Evolutionary conservation across 805 yeast genomes (phyloP), one percentile per base, ranked within the genome.

Genomic region (Torulaspora gathmanii): DNA sequence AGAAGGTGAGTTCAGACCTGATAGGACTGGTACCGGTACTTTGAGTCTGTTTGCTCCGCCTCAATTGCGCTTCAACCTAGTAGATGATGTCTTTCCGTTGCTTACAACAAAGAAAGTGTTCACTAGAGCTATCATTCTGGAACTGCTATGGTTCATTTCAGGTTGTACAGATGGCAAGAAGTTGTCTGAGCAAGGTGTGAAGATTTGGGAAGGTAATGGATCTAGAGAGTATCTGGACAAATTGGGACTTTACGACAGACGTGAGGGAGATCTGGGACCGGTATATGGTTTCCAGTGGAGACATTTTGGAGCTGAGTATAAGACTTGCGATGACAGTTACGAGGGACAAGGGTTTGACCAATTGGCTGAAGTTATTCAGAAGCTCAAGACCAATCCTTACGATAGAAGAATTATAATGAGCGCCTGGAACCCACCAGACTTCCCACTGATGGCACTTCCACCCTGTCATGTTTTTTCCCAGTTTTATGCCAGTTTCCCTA

Each of bases 261-360:
- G 89, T 47, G 96, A 80, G 57, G 98, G 98, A 44, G 99, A 93
- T 68, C 67, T 93, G 55, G 99, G 99, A 1, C 99, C 99, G 1
- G 97, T 93, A 2, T 93, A 93, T 64, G 99, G 99, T 0, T 93
- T 93, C 70, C 99, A 93, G 67, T 93, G 99, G 99, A 80, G 99
- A 58, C 99, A 93, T 67, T 93, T 93, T 65, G 99, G 99, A 35
- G 99, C 99, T 4, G 80, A 86, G 54, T 93, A 93, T 64, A 72
- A 60, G 26, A 89, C 88, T 44, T 87, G 96, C 60, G 89, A 91
- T 48, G 75, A 90, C 2, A 95, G 93, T 61, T 93, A 93, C 61
- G 62, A 83, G 0, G 91, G 89, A 3, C 74, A 86, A 63, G 99
- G 99, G 10, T 83, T 79, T 45, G 99, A 93, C 64, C 99, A 93